Evolutionary conservation across 2,329 filamentous ascomycete genomes (phyloP).

Genomic region (Diaporthe nobilis): DNA sequence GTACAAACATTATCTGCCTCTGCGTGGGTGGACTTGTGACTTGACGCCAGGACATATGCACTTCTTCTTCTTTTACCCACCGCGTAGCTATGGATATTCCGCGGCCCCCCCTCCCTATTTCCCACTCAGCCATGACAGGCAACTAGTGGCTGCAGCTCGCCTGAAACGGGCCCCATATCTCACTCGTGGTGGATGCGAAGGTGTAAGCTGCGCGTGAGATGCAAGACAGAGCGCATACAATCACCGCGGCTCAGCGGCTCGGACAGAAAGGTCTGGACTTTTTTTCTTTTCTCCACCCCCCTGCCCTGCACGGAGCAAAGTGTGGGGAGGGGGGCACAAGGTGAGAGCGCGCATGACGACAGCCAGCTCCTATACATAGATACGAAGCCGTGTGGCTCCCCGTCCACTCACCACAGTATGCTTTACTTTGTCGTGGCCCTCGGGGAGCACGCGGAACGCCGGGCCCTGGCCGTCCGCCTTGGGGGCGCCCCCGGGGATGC

Average conservation of each 20-base stretch:
- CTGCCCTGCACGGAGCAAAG: slow-evolving; percentile 4
- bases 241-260: slow-evolving; percentile 38
- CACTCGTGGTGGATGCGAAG: not conserved
- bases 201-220: slow-evolving; percentile 29
- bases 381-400: slow-evolving; percentile 15
- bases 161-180: slow-evolving; percentile 25
- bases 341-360: slow-evolving; percentile 1
- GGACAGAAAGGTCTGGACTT: slow-evolving; percentile 34
- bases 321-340: not conserved
- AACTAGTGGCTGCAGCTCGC: slow-evolving; percentile 34
- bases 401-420: slow-evolving; percentile 5
- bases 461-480: slow-evolving; percentile 23
- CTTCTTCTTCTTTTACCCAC: slow-evolving; percentile 16
- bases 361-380: slow-evolving; percentile 26
- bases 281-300: not conserved
- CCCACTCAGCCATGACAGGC: slow-evolving; percentile 7
- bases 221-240: slow-evolving; percentile 29
- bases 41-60: slow-evolving; percentile 21
- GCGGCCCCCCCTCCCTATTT: not conserved
- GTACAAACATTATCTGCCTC: slow-evolving; percentile 3
- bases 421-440: slow-evolving; percentile 19
- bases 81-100: not conserved
- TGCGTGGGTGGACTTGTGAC: slow-evolving; percentile 22
- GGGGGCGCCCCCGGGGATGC: slow-evolving; percentile 18
- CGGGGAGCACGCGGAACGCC: slow-evolving; percentile 25